Evolutionary conservation across 2,329 filamentous ascomycete species (phyloP), one percentile per base, ranked within the genome.

Genomic region (Paracorniculantispora psalliotae): DNA sequence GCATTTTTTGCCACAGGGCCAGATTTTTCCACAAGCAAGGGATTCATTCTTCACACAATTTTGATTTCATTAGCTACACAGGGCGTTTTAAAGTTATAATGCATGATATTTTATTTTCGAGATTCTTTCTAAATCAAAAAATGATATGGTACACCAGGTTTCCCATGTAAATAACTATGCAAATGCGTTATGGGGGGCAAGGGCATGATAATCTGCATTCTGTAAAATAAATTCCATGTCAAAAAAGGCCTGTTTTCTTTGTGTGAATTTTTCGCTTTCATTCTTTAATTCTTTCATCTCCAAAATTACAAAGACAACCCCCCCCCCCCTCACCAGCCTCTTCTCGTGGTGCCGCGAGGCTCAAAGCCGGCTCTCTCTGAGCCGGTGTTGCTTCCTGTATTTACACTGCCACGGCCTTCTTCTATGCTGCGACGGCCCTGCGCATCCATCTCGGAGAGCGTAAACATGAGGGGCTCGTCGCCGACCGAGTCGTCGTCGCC

Each of bases 401-500:
- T 57, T 41, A 51, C 44, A 28, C 72, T 71, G 3, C 74, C 71
- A 46, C 75, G 70, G 1, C 71, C 73, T 62, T 86, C 84, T 63
- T 87, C 84, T 8, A 86, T 69, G 64, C 82, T 87, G 62, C 81
- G 78, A 62, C 84, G 76, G 47, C 80, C 79, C 59, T 80, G 79
- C 19, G 81, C 77, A 64, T 85, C 85, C 68, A 90, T 82, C 70
- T 91, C 88, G 37, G 85, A 89, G 78, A 91, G 84, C 63, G 88
- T 85, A 70, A 91, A 91, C 10, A 91, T 77, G 10, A 91, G 71
- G 0, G 85, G 86, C 66, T 91, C 88, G 57, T 89, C 88, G 61
- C 88, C 85, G 25, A 77, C 72, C 6, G 82, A 81, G 54, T 78
- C 76, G 47, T 77, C 74, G 25, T 79, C 77, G n/a, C 69, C 74